Evolutionary conservation across 2,329 filamentous ascomycete genomes (phyloP).

Genomic region (Stachybotrys chartarum): DNA sequence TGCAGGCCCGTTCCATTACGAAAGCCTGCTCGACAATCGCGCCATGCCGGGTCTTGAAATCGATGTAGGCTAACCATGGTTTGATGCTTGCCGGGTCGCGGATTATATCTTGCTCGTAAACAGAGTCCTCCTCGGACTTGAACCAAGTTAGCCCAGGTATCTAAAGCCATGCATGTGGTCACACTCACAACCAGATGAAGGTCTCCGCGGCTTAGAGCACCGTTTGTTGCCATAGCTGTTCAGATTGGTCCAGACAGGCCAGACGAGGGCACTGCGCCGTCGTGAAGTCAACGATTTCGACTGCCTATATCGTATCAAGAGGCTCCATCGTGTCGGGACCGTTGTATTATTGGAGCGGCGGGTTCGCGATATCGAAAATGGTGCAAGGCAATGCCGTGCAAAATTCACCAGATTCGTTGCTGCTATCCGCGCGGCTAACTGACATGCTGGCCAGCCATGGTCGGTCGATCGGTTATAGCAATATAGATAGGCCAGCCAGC

Average conservation of each 20-base stretch:
- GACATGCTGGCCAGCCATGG: neutral
- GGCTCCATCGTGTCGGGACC: neutral
- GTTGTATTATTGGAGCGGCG: neutral
- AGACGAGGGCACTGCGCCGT: neutral
- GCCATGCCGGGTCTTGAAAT: constrained; percentile 84
- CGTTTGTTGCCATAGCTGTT: constrained; percentile 18
- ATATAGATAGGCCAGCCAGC: neutral
- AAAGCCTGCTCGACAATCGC: constrained; percentile 77
- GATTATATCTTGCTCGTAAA: constrained; percentile 94
- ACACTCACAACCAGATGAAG: constrained; percentile 40
- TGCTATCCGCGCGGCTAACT: neutral
- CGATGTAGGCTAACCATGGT: constrained; percentile 91
- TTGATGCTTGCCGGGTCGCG: constrained; percentile 80
- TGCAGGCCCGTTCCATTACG: constrained; percentile 84
- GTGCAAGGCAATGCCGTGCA: neutral
- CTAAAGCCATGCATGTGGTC: neutral
- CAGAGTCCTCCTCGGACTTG: constrained; percentile 77
- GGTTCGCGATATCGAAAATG: too few species aligned
- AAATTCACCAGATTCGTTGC: neutral
- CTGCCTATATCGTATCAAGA: neutral
- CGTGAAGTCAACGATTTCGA: neutral
- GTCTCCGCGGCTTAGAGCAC: constrained; percentile 35
- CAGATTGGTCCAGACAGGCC: neutral
- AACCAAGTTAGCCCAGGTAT: constrained; percentile 18
- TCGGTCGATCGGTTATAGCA: neutral